Percentiles rank a stretch among this genome's conserved stretches.
Evolutionary conservation across 371 early-diverging fungal genomes (phyloP).

Genomic region (Mortierella polycephala): DNA sequence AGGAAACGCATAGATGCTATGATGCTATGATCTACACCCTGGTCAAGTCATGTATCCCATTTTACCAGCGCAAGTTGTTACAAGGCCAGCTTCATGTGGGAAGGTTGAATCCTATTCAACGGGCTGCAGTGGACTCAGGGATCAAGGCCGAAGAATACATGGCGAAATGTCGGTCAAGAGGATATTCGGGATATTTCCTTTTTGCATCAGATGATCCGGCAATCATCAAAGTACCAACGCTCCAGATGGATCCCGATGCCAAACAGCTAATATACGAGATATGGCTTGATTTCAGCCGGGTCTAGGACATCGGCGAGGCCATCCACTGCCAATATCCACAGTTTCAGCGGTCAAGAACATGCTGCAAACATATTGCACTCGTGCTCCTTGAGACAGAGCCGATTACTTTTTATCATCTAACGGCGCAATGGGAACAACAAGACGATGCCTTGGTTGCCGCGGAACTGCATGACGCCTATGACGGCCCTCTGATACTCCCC

Average conservation of each 20-base stretch:
- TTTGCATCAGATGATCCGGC: background rate
- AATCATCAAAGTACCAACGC: background rate
- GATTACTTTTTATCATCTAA: background rate
- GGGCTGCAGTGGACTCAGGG: background rate
- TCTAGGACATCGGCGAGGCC: background rate
- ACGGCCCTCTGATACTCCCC: no score
- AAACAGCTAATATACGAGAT: background rate
- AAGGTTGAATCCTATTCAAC: background rate
- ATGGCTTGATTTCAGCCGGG: background rate
- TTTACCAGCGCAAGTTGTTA: background rate
- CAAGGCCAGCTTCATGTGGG: background rate
- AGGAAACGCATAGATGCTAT: background rate
- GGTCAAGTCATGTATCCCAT: background rate
- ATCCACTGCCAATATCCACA: background rate
- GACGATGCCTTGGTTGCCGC: no score
- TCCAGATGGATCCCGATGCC: background rate
- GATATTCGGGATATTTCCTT: background rate
- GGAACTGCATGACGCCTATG: no score
- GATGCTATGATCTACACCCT: background rate
- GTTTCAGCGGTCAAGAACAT: background rate
- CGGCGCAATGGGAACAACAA: no score
- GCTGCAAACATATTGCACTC: constrained; percentile 6
- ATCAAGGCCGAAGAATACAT: background rate
- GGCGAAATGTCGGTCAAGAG: background rate
- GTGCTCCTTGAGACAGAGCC: background rate